Evolutionary conservation across 2,329 filamentous ascomycete species (phyloP), one percentile per base, ranked within the genome.

Genomic region (Fusarium sp.): DNA sequence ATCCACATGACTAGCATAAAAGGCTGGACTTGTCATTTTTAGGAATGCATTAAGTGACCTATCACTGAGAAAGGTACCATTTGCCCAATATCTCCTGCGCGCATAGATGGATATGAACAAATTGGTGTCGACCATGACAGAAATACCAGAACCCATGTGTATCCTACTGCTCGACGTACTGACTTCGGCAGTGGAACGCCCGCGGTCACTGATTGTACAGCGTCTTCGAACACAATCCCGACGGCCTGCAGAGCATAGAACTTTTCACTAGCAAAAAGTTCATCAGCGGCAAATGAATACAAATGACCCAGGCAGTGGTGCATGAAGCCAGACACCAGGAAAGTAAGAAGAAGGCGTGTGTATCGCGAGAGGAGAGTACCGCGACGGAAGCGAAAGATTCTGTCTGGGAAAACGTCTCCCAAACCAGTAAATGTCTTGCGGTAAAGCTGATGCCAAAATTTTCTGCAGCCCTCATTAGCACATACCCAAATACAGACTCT

Each of bases 361-460:
- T 63, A 63, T 33, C 57, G 48, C 0, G 57, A 63, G 1, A 62
- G 2, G 0, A 55, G 4, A 1, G 18, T 44, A 1, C 60, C 57
- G 0, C 60, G 57, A 13, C 11, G 42, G 3, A 63, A 3, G 1
- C 6, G 5, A 0, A 62, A 18, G 4, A 55, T 24, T 1, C 7
- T 62, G 4, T 63, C 57, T 0, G 57, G n/a, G 5, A 63, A 13
- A 9, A 63, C 38, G 5, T 63, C 42, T 14, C 60, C 60, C 36
- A 42, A 63, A 1, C 48, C 36, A 0, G 42, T 11, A 2, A 63
- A 13, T 2, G 28, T 9, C 38, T 33, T 62, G 2, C 57, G 60
- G 8, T 43, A 63, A 7, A 62, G 48, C 1, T 18, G 57, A 39
- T 63, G 60, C 60, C 60, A 63, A 2, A 62, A 63, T 0, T 43